phyloP scores from a whole-genome alignment of 306 rosid species.

The Adenanthera pavonina region DNA sequence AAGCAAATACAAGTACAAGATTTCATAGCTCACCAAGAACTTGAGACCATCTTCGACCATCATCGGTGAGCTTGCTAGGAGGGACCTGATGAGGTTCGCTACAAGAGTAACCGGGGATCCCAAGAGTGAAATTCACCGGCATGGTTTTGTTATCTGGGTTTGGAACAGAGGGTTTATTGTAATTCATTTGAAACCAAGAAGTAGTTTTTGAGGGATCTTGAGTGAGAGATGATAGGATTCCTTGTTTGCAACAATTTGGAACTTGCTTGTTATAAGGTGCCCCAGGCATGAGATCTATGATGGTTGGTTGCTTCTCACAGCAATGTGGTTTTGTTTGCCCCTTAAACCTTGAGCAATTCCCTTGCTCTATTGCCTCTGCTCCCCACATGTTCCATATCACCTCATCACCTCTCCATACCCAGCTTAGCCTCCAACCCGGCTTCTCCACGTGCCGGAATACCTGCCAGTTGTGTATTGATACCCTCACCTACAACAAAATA shows the following conservation, averaged over 20 bases:
- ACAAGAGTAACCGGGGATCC: conserved; percentile 72
- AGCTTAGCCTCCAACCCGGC: conserved; percentile 76
- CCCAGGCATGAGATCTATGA: conserved; percentile 73
- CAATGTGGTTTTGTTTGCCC: conserved; percentile 66
- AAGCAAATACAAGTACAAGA: no score
- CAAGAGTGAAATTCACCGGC: conserved; percentile 56
- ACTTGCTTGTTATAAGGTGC: conserved; percentile 59
- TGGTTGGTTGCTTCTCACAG: conserved; percentile 60
- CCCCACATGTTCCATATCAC: conserved; percentile 83
- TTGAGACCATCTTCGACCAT: conserved; percentile 66
- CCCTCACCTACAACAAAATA: conserved; percentile 54
- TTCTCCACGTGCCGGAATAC: conserved; percentile 66
- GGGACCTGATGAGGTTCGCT: conserved; percentile 55
- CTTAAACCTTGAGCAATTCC: conserved; percentile 63
- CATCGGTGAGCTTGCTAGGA: conserved; percentile 49
- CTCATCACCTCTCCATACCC: conserved; percentile 73
- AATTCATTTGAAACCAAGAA: conserved; percentile 63
- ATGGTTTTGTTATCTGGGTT: not conserved
- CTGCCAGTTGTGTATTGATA: conserved; percentile 66
- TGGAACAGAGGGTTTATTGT: conserved; percentile 24
- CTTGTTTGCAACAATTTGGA: conserved; percentile 74
- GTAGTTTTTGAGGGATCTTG: conserved; percentile 54
- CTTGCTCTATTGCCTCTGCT: conserved; percentile 76
- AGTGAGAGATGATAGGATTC: conserved; percentile 60
- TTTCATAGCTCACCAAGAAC: conserved; percentile 56